Percentiles rank a stretch among this genome's conserved stretches.
Conservation (phyloP, 306 rosid species). For the Acacia melanoxylon region DNA sequence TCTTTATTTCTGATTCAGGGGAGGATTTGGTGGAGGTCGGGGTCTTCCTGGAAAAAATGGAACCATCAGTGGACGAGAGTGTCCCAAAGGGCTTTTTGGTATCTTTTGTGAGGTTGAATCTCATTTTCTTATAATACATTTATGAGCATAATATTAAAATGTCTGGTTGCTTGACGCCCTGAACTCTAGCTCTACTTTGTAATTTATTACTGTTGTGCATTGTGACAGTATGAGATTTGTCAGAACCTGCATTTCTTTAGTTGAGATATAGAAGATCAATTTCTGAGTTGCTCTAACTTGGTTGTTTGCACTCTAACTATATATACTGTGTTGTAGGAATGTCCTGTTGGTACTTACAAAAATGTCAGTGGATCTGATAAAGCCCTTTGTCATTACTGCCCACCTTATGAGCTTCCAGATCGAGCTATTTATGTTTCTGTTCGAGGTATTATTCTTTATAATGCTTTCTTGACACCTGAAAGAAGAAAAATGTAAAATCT, state of each 20-base stretch:
- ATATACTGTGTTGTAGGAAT: slow-evolving; percentile 52
- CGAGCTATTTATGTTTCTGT: slow-evolving; percentile 51
- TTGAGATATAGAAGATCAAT: not conserved
- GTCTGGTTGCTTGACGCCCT: slow-evolving; percentile 19
- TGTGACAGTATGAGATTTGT: not conserved
- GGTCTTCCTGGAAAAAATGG: slow-evolving; percentile 88
- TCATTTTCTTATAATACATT: not conserved
- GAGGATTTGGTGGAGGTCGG: slow-evolving; percentile 83
- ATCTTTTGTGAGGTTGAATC: slow-evolving; percentile 80
- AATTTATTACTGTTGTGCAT: slow-evolving; percentile 10
- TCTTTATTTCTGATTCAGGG: slow-evolving; percentile 54
- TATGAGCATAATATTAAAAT: not conserved
- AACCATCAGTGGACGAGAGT: slow-evolving; percentile 72
- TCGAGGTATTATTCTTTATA: slow-evolving; percentile 56
- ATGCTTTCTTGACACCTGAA: slow-evolving; percentile 27
- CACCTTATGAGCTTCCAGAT: slow-evolving; percentile 50
- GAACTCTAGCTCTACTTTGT: slow-evolving; percentile 14
- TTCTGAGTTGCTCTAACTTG: not conserved
- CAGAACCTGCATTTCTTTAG: not conserved
- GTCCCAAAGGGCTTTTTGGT: slow-evolving; percentile 90
- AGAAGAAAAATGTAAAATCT: slow-evolving; percentile 1
- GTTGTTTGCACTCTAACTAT: not conserved
- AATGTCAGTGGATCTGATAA: slow-evolving; percentile 53
- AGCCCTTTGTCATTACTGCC: slow-evolving; percentile 55
- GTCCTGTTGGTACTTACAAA: slow-evolving; percentile 71